These are phyloP conservation scores for Agarophyton chilense DNA, from an alignment of 23 red algal genomes.

Conservation along the genomic window DNA sequence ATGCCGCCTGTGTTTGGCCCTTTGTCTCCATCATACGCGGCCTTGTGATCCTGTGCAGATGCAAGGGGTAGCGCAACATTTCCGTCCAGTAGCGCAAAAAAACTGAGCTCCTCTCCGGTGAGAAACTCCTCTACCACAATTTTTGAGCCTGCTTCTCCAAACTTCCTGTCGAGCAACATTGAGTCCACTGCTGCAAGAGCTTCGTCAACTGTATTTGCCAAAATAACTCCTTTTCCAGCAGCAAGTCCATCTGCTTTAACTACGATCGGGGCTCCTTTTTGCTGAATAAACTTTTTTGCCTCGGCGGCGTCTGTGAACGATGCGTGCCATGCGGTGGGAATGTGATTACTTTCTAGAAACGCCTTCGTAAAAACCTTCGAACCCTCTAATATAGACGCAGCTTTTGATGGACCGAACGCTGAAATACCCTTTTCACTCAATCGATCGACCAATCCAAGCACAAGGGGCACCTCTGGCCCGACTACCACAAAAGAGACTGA, in stretches of 20 bases:
- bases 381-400: slow-evolving; percentile 86
- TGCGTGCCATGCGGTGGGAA: slow-evolving; percentile 88
- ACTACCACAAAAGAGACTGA: slow-evolving; percentile 83
- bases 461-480: slow-evolving; percentile 90
- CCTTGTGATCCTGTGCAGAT: slow-evolving; percentile 98
- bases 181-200: slow-evolving; percentile 70
- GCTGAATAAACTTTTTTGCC: slow-evolving; percentile 65
- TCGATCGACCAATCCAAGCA: slow-evolving; percentile 80
- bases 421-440: slow-evolving; percentile 56
- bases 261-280: slow-evolving; percentile 72
- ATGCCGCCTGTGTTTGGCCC: slow-evolving; percentile 98
- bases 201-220: slow-evolving; percentile 64
- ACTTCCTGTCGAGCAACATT: slow-evolving; percentile 67
- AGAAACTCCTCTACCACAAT: slow-evolving; percentile 93
- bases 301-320: slow-evolving; percentile 46
- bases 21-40: slow-evolving; percentile 82
- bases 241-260: slow-evolving; percentile 97
- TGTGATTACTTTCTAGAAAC: slow-evolving; percentile 81
- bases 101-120: slow-evolving; percentile 86
- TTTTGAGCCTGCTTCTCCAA: slow-evolving; percentile 82
- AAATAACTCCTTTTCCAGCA: slow-evolving; percentile 95
- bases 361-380: slow-evolving; percentile 88
- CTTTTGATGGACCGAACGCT: slow-evolving; percentile 87
- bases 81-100: slow-evolving; percentile 96
- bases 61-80: slow-evolving; percentile 78